Evolutionary conservation across 1,139 yeast species (phyloP).

Genomic region (Starmera stellimalicola): DNA sequence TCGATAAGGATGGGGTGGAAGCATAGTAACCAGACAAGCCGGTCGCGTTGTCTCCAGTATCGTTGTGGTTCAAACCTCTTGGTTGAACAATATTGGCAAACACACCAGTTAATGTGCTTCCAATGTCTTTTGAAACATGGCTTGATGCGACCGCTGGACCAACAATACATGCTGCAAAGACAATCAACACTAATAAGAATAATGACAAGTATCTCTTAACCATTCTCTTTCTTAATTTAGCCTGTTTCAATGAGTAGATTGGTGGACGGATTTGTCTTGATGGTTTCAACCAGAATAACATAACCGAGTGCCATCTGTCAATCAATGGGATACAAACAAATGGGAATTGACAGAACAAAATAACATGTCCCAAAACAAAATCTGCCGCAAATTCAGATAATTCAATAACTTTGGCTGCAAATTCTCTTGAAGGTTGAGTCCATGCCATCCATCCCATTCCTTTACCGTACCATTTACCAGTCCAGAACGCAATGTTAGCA

Average conservation of each 20-base stretch:
- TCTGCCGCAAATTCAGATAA: constrained; percentile 96
- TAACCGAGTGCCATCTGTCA: constrained; percentile 97
- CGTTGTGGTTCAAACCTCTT: constrained; percentile 70
- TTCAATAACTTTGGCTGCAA: constrained; percentile 88
- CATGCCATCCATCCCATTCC: constrained; percentile 94
- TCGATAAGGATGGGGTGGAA: constrained; percentile 45
- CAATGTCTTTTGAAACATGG: constrained; percentile 25
- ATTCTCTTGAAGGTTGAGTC: constrained; percentile 96
- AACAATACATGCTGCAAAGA: constrained; percentile 70
- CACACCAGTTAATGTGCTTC: constrained; percentile 35
- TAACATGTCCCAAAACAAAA: constrained; percentile 82
- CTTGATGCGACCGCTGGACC: constrained; percentile 84
- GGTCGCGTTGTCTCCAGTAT: constrained; percentile 58
- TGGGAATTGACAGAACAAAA: constrained; percentile 87
- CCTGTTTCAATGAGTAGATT: constrained; percentile 93
- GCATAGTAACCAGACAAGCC: constrained; percentile 43
- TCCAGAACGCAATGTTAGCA: constrained; percentile 98
- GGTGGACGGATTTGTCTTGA: constrained; percentile 98
- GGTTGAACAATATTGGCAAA: constrained; percentile 82
- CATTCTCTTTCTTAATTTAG: constrained; percentile 97
- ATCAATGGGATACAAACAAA: constrained; percentile 74
- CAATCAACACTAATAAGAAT: constrained; percentile 59
- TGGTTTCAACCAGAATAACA: constrained; percentile 98
- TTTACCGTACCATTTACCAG: constrained; percentile 97
- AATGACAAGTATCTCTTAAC: constrained; percentile 87